These are phyloP conservation scores for Torulaspora delbrueckii DNA, from an alignment of 805 yeast species.

Conservation along the genomic window DNA sequence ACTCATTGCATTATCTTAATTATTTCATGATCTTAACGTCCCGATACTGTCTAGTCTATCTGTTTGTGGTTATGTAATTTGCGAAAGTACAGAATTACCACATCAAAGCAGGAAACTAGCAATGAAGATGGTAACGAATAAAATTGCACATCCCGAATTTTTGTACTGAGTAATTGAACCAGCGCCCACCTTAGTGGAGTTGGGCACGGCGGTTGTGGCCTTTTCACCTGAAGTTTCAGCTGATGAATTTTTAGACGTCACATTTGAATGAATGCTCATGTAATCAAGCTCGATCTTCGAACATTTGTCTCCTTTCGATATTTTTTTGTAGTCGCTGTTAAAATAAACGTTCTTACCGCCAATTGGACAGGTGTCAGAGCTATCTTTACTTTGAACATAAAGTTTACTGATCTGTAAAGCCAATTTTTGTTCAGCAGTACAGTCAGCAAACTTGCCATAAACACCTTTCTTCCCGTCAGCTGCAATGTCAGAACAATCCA, in stretches of 20 bases:
- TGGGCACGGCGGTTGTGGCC: constrained; percentile 5
- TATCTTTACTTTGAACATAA: constrained; percentile 47
- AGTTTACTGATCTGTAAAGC: constrained; percentile 57
- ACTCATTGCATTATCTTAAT: constrained; percentile 1
- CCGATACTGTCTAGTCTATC: constrained; percentile 3
- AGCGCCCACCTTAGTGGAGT: constrained; percentile 3
- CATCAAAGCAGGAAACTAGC: constrained; percentile 7
- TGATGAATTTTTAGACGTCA: not conserved
- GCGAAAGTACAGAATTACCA: not conserved
- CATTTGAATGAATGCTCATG: not conserved
- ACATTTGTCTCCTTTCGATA: not conserved
- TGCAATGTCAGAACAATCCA: constrained; percentile 55
- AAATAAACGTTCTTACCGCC: constrained; percentile 20
- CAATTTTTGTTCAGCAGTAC: constrained; percentile 57
- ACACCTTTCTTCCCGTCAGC: constrained; percentile 54
- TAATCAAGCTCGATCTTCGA: not conserved
- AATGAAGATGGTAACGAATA: constrained; percentile 30
- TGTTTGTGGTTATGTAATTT: not conserved
- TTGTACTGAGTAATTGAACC: constrained; percentile 6
- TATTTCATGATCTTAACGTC: constrained; percentile 6
- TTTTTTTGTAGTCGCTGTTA: constrained; percentile 12
- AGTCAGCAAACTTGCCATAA: constrained; percentile 67
- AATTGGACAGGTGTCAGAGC: constrained; percentile 27
- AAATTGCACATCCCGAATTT: constrained; percentile 12
- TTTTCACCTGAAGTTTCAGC: constrained; percentile 11